Conservation (phyloP, 2,329 filamentous ascomycete species). For the Talaromyces sp. region DNA sequence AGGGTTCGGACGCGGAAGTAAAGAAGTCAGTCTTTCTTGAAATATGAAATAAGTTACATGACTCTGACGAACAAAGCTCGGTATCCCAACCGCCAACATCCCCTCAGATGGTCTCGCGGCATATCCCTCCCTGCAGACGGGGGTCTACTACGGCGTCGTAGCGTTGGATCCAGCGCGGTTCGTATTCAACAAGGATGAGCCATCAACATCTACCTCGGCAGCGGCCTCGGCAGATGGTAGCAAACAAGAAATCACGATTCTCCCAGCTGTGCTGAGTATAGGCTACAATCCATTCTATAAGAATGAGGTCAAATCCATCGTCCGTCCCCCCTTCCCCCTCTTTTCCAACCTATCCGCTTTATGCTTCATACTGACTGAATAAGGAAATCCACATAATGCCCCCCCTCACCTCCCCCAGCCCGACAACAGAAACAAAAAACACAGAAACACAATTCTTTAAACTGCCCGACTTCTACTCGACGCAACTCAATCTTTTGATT, state of each 20-base stretch:
- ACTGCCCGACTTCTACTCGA: constrained; percentile 76
- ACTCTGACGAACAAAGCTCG: constrained; percentile 57
- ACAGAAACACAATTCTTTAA: constrained; percentile 31
- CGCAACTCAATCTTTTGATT: constrained; percentile 73
- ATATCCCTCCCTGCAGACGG: constrained; percentile 60
- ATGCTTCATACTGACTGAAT: not conserved
- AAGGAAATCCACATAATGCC: constrained; percentile 83
- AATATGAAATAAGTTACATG: too few relatives aligned
- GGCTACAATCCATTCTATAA: constrained; percentile 98
- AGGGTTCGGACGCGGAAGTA: constrained; percentile 90
- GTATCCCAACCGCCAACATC: constrained; percentile 93
- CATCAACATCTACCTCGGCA: not conserved
- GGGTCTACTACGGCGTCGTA: constrained; percentile 93
- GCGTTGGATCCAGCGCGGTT: constrained; percentile 56
- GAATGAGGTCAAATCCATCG: constrained; percentile 77
- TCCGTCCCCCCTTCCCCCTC: constrained; percentile 29
- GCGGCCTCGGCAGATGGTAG: not conserved
- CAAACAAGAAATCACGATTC: constrained; percentile 46
- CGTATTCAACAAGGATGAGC: constrained; percentile 21
- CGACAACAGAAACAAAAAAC: constrained; percentile 25
- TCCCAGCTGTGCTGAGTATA: constrained; percentile 88
- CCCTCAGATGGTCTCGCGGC: constrained; percentile 64
- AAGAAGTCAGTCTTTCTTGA: constrained; percentile 61
- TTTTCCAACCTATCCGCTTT: not conserved
- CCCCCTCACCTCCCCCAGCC: constrained; percentile 53